phyloP scores from a whole-genome alignment of 345 rosid genomes.

The Populus davidiana region DNA sequence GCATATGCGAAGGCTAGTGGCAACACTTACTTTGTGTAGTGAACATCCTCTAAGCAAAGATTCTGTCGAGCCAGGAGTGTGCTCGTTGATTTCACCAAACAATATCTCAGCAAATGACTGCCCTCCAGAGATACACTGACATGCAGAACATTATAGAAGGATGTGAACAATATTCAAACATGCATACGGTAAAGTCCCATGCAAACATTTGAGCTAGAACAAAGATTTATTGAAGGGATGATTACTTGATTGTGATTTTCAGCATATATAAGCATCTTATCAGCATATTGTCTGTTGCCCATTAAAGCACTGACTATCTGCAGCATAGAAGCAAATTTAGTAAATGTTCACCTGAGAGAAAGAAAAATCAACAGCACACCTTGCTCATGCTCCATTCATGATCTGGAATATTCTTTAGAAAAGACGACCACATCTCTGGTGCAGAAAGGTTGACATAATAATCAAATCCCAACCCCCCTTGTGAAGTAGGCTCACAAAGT shows the following conservation, averaged over 20 bases:
- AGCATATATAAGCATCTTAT: conserved; percentile 77
- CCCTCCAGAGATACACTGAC: conserved; percentile 91
- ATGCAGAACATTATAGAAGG: conserved; percentile 16
- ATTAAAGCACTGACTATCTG: conserved; percentile 76
- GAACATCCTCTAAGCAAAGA: conserved; percentile 62
- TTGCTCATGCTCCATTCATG: conserved; percentile 93
- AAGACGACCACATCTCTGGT: conserved; percentile 89
- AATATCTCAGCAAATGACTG: conserved; percentile 84
- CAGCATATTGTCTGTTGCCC: conserved; percentile 61
- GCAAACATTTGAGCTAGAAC: conserved; percentile 7
- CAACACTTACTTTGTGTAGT: conserved; percentile 55
- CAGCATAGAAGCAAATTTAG: conserved; percentile 10
- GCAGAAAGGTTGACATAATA: conserved; percentile 83
- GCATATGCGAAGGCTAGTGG: neutral
- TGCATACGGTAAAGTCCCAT: neutral
- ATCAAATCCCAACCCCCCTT: conserved; percentile 98
- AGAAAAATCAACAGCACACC: conserved; percentile 34
- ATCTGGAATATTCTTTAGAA: conserved; percentile 63
- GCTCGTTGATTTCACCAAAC: conserved; percentile 53
- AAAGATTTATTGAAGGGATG: conserved; percentile 14
- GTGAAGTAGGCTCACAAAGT: conserved; percentile 79
- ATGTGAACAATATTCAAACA: conserved; percentile 14
- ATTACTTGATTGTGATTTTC: conserved; percentile 90
- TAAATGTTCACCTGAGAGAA: neutral
- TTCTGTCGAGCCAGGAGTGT: conserved; percentile 47